phyloP scores from a whole-genome alignment of 2,329 filamentous ascomycete genomes.

The Didymella keratinophila region DNA sequence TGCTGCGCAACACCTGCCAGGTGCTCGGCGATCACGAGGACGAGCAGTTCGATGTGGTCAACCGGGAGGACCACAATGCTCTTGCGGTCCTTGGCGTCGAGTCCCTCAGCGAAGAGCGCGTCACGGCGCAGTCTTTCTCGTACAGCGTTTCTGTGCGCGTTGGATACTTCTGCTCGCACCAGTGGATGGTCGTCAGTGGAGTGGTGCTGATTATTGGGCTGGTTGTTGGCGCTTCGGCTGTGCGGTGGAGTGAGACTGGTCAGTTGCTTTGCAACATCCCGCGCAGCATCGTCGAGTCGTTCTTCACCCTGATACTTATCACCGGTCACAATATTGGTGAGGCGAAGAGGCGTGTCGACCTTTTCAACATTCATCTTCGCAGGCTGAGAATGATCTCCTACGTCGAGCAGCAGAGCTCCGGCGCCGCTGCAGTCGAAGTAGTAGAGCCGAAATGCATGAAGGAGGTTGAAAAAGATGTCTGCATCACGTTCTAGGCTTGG shows the following conservation, averaged over 20 bases:
- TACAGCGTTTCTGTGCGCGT: conserved; percentile 7
- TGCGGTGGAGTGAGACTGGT: conserved; percentile 14
- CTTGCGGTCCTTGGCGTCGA: conserved; percentile 1
- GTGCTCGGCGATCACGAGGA: conserved; percentile 10
- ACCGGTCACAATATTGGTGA: conserved; percentile 16
- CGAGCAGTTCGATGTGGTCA: conserved; percentile 8
- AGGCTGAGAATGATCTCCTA: conserved; percentile 11
- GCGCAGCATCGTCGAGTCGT: conserved; percentile 13
- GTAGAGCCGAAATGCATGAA: neutral
- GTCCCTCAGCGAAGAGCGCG: neutral
- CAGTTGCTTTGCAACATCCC: conserved; percentile 18
- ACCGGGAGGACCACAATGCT: neutral
- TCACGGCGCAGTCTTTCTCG: neutral
- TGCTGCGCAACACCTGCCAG: conserved; percentile 13
- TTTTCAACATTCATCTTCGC: conserved; percentile 4
- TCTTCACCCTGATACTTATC: conserved; percentile 14
- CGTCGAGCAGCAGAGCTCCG: neutral
- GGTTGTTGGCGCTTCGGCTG: conserved; percentile 7
- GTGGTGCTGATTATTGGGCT: conserved; percentile 3
- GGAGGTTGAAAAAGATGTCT: neutral
- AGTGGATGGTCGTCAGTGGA: conserved; percentile 6
- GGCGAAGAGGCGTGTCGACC: conserved; percentile 11
- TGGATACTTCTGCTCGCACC: conserved; percentile 12
- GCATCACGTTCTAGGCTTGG: neutral
- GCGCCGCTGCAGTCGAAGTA: neutral